Base-by-base conservation (phyloP, 2,329 filamentous ascomycete species). In the Zasmidium angulare region DNA sequence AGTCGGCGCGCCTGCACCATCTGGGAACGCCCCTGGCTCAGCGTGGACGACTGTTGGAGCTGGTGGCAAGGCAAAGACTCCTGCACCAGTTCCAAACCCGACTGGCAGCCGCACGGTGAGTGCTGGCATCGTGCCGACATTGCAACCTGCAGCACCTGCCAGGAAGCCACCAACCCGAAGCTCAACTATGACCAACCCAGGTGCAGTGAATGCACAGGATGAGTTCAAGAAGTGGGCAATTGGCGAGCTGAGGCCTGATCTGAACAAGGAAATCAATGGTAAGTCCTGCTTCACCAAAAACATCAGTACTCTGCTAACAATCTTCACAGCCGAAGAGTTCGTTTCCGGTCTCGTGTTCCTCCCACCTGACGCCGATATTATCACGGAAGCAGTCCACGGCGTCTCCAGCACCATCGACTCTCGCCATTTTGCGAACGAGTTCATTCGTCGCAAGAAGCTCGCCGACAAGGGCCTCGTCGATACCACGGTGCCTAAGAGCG, bases 41-140 rank as follows among this genome's bases (percentile, higher is more conserved):
- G 91, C 92, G 1, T 99, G 95, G 95, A 93, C 93, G 11, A 98
- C 93, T 0, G 93, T 99, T 46, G 95, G 95, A 50, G 92, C 93
- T 31, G 89, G 93, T 66, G 95, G 95, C 14, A 99, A 97, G 79
- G 85, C 90, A 52, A 98, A 96, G 80, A 79, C 85, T 24, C 89
- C 90, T 4, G 83, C 82, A 2, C 82, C 86, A 14, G 77, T 82
- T 1, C 79, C 82, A 63, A 67, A 77, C 20, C 73, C 80, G 22
- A 71, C 76, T 3, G 74, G 75, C 23, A 77, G 73, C 22, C 74
- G 83, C 46, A 77, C 82, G n/a, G 74, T 77, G 40, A 83, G 79
- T 66, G 70, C 72, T 40, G 78, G 75, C 55, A 71, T 76, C 2
- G 71, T 78, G 31, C 73, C 77, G 12, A 57, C 57, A 11, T 58